Evolutionary conservation across 164 flowering plant species (phyloP), one percentile per base, ranked within the genome.

Genomic region (Vitis rotundifolia): DNA sequence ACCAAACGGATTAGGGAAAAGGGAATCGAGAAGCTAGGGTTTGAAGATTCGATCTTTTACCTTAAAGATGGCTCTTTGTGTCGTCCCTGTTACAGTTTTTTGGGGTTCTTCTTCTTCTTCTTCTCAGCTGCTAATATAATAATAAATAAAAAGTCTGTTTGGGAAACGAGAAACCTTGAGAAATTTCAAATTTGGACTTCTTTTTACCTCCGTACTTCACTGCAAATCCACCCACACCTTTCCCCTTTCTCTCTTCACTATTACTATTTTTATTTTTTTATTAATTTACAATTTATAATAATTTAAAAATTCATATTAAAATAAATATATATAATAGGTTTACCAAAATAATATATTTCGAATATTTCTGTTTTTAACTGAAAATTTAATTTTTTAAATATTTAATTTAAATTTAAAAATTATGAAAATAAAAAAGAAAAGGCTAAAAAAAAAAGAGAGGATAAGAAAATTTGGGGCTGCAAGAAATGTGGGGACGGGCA

Each of bases 21-120:
- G 8, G 7, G 14, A 54, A 16, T 53, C 8, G 3, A 37, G 3
- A 19, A 73, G 9, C 56, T 67, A 67, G 75, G 75, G 71, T 67
- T 72, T 50, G 49, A 51, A 67, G 49, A 9, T 44, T 22, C 31
- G 68, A 58, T 4, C 44, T 28, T 11, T 55, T 70, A 70, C 63
- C 67, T 70, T 26, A 55, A 19, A 47, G 65, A 60, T 31, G 44
- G 44, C 7, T 31, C 44, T 31, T 31, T 6, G 44, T 31, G 44
- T 31, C 44, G 44, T 6, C 44, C 44, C 7, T 31, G 44, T 31
- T 31, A 31, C 44, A 31, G 44, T 31, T 31, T 31, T 31, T 60
- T 60, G 1, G 48, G 11, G 9, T 29, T 18, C 26, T 53, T 22
- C 68, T 28, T 55, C 52, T 28, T 57, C 63, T 14, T 16, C 15